Percentiles rank a stretch among this genome's conserved stretches.
phyloP scores from a whole-genome alignment of 345 rosid genomes.

The Dipteronia dyeriana region DNA sequence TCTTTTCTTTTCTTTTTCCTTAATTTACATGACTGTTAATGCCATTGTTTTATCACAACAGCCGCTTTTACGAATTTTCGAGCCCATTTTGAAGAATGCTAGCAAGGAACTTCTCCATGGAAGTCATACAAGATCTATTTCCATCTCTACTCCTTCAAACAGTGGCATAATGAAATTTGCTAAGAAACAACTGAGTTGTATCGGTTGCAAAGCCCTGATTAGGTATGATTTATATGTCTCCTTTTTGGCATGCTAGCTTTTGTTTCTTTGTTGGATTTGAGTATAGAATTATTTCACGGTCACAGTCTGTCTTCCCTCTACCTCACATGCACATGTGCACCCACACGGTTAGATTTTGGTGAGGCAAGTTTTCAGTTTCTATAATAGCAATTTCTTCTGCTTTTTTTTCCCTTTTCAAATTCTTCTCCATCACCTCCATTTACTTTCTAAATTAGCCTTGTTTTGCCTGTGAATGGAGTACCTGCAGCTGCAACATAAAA shows the following conservation, averaged over 20 bases:
- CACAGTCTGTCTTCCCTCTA: neutral
- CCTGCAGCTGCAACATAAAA: neutral
- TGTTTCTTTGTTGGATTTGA: neutral
- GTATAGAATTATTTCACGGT: neutral
- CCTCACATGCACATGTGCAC: neutral
- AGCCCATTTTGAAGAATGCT: slow-evolving; percentile 96
- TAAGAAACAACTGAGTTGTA: slow-evolving; percentile 78
- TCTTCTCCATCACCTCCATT: neutral
- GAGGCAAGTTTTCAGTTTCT: neutral
- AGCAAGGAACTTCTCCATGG: slow-evolving; percentile 91
- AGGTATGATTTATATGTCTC: slow-evolving; percentile 37
- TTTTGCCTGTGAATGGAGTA: neutral
- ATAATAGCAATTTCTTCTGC: neutral
- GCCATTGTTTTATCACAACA: slow-evolving; percentile 35
- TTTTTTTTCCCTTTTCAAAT: neutral
- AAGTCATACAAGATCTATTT: slow-evolving; percentile 88
- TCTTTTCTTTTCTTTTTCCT: neutral
- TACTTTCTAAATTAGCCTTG: neutral
- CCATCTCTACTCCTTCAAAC: slow-evolving; percentile 85
- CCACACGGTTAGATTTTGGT: neutral
- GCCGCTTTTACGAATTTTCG: slow-evolving; percentile 95
- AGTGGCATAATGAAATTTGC: slow-evolving; percentile 97
- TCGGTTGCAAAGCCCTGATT: slow-evolving; percentile 85
- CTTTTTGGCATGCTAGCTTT: neutral
- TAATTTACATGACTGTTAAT: slow-evolving; percentile 12